Evolutionary conservation across 305 asterid genomes (phyloP), one percentile per base, ranked within the genome.

Genomic region (Coffea humblotiana): DNA sequence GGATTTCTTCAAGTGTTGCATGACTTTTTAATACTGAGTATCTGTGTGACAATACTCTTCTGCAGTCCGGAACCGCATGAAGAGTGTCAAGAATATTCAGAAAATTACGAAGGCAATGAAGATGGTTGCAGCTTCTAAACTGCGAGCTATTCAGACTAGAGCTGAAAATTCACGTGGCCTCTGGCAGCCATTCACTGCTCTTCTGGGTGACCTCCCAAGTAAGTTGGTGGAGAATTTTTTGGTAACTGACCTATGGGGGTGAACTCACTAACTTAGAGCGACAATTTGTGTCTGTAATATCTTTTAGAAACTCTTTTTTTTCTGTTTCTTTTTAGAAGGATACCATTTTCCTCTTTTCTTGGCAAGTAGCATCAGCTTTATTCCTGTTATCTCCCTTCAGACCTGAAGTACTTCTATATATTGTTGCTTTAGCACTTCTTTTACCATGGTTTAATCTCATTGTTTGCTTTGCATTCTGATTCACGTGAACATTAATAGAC

Each of bases 121-220:
- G 96, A 96, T 96, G 99, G 98, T 94, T 94, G 99, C 99, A 72
- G 99, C 98, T 74, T 94, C 99, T 79, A 96, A 96, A 89, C 90
- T 96, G 77, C 92, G 98, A 85, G 94, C 97, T 79, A 88, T 94
- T 85, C 99, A 96, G 78, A 87, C 92, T 52, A 90, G 82, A 87
- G 89, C 98, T 77, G 98, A 94, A 86, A 92, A 96, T 52, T 94
- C 99, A 23, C 95, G 99, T 83, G 99, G 98, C 63, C 82, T 96
- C 48, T 96, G 99, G 99, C 99, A 94, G 90, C 99, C 99, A 40
- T 95, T 94, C 84, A 91, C 95, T 84, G 99, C 97, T 78, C 98
- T 95, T 82, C 95, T 94, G 82, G 98, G 99, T 83, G 99, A 96
- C 89, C 77, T 82, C 45, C 98, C 99, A 70, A 90, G 99, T 96